Evolutionary conservation across 345 rosid species (phyloP).

Genomic region (Heritiera fomes): DNA sequence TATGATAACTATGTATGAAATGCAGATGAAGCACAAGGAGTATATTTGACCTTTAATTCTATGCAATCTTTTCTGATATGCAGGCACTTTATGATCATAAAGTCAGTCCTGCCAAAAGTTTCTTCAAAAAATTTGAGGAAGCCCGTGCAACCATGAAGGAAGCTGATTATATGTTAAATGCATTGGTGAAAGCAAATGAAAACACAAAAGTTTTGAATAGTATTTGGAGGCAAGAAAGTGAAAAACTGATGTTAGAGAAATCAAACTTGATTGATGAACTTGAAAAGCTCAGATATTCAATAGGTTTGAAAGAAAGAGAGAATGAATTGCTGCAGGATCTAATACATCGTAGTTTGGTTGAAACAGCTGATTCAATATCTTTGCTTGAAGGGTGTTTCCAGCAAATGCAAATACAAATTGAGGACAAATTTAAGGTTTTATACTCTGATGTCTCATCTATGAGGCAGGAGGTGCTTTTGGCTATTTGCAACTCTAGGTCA

Average conservation of each 20-base stretch:
- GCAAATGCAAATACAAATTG: constrained; percentile 62
- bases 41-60: constrained; percentile 12
- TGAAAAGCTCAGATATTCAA: constrained; percentile 54
- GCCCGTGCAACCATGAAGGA: constrained; percentile 70
- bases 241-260: constrained; percentile 53
- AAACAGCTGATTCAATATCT: constrained; percentile 52
- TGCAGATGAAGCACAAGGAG: not conserved
- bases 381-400: constrained; percentile 54
- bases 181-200: constrained; percentile 65
- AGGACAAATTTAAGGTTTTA: constrained; percentile 48
- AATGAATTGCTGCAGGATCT: constrained; percentile 50
- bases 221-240: constrained; percentile 57
- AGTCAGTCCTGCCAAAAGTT: constrained; percentile 40
- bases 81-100: constrained; percentile 47
- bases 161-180: constrained; percentile 68
- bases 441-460: constrained; percentile 45
- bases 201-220: constrained; percentile 49
- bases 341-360: constrained; percentile 38
- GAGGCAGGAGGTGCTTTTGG: constrained; percentile 46
- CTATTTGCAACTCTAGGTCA: constrained; percentile 46
- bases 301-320: constrained; percentile 54
- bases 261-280: constrained; percentile 53
- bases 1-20: constrained; percentile 2
- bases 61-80: constrained; percentile 31
- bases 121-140: constrained; percentile 66